Evolutionary conservation across 768 basidiomycete genomes (phyloP), one percentile per base, ranked within the genome.

Genomic region (Mycena capillaripes): DNA sequence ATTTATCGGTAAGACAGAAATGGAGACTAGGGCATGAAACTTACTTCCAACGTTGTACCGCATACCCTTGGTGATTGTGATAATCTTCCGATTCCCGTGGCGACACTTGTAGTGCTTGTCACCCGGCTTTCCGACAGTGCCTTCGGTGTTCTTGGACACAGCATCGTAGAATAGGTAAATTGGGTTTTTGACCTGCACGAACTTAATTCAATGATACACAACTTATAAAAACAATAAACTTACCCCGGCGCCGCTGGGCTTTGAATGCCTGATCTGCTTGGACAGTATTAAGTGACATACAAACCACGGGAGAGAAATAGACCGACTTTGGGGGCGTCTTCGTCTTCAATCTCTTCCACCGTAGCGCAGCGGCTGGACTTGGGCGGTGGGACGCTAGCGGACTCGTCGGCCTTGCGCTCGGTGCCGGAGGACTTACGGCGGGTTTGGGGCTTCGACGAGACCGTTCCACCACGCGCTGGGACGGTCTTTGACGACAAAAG

Each of bases 51-150:
- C 36, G 27, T 56, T 69, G 25, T 68, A 69, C n/a, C 72, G 71
- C 73, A 72, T 72, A 0, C 46, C 59, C 38, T 52, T 58, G 5
- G 71, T 75, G 6, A 78, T 52, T 8, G 69, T 78, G 7, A 52
- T 52, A 52, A 29, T 16, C 27, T 52, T 52, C 11, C 50, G 50
- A 52, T 52, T 52, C 11, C 75, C 71, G 62, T 77, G 77, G 59
- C 48, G 73, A 32, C 78, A 77, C 17, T 69, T 52, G 61, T 73
- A 78, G 60, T 78, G 77, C 29, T 73, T 76, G 67, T 77, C 75
- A 17, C 77, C 75, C 6, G 48, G 30, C 17, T 70, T 62, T 17
- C 76, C 68, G 21, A 58, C 19, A 8, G 30, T 40, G 8, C 77
- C 76, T 3, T 67, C 34, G 2, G 64, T 40, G 46, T 76, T 69